Base-by-base conservation (phyloP, 768 basidiomycete species). In the Fomitopsis serialis region DNA sequence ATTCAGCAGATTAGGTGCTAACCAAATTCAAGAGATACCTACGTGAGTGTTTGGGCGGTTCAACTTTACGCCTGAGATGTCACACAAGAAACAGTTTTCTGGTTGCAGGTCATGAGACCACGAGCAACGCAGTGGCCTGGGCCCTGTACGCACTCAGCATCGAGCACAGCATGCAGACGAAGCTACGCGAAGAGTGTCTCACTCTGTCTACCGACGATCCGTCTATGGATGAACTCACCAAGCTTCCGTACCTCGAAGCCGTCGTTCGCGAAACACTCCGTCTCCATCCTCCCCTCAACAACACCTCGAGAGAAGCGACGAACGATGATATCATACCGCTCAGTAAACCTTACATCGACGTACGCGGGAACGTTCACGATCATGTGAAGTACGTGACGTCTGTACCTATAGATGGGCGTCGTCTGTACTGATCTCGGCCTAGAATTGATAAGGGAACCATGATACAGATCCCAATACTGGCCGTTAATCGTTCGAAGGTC, bases 151-250 rank as follows among this genome's bases (percentile, higher is more conserved):
- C 71, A 36, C 66, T 78, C n/a, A 68, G 74, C 3, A 66, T 67
- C 13, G 57, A 70, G 32, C 70, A 68, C 1, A 64, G 65, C 0
- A 58, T 71, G 37, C 76, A 76, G 60, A 43, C 62, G 17, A 63
- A 65, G 23, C 66, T 78, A 0, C 72, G 73, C n/a, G 64, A 70
- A 1, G 77, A 78, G 57, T 56, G 76, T 9, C 56, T 66, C 24
- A 62, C 68, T 0, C 70, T 84, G 13, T 61, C 72, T 1, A 81
- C 79, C 0, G 59, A 58, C 19, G 43, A 43, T 0, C 86, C 86
- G 2, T 74, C 75, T 2, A 87, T 89, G 82, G 87, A 89, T 37
- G 76, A 82, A 25, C 74, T 91, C 2, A 78, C 80, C 54, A 68
- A 74, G 1, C 71, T 92, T 3, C 77, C 84, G 0, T 88, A 86